These are phyloP conservation scores for Trametes gibbosa DNA, from an alignment of 768 basidiomycete species.

Conservation along the genomic window DNA sequence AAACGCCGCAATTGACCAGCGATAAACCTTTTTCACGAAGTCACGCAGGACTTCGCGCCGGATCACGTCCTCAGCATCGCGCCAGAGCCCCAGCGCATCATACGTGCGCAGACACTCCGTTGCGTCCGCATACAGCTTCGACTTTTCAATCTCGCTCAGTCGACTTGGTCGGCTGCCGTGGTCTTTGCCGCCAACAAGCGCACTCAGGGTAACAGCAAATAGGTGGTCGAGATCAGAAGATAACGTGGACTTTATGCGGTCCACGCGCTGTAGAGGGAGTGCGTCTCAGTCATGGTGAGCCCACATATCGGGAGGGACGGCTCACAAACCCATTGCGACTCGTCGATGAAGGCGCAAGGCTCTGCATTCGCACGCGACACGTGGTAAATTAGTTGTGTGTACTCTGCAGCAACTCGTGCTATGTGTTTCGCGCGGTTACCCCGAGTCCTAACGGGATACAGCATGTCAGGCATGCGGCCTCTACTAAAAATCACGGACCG, in stretches of 20 bases:
- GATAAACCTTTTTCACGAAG: slow-evolving; percentile 70
- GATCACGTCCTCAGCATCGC: slow-evolving; percentile 86
- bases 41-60: slow-evolving; percentile 65
- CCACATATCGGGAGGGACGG: slow-evolving; percentile 18
- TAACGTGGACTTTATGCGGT: slow-evolving; percentile 79
- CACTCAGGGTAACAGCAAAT: slow-evolving; percentile 59
- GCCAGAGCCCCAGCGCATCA: slow-evolving; percentile 76
- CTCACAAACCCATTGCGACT: slow-evolving; percentile 76
- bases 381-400: slow-evolving; percentile 90
- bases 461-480: not conserved
- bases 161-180: slow-evolving; percentile 37
- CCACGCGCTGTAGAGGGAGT: slow-evolving; percentile 57
- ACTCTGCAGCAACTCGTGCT: slow-evolving; percentile 83
- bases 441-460: slow-evolving; percentile 40
- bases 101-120: slow-evolving; percentile 80
- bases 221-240: slow-evolving; percentile 84
- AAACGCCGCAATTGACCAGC: not conserved
- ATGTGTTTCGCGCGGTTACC: slow-evolving; percentile 77
- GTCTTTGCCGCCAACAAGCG: slow-evolving; percentile 47
- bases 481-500: slow-evolving; percentile 32
- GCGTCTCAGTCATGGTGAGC: slow-evolving; percentile 9
- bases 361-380: slow-evolving; percentile 76
- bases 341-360: slow-evolving; percentile 75
- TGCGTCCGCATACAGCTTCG: slow-evolving; percentile 61
- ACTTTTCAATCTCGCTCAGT: slow-evolving; percentile 60